These are phyloP conservation scores for Ballota nigra DNA, from an alignment of 257 asterid species.

Conservation along the genomic window DNA sequence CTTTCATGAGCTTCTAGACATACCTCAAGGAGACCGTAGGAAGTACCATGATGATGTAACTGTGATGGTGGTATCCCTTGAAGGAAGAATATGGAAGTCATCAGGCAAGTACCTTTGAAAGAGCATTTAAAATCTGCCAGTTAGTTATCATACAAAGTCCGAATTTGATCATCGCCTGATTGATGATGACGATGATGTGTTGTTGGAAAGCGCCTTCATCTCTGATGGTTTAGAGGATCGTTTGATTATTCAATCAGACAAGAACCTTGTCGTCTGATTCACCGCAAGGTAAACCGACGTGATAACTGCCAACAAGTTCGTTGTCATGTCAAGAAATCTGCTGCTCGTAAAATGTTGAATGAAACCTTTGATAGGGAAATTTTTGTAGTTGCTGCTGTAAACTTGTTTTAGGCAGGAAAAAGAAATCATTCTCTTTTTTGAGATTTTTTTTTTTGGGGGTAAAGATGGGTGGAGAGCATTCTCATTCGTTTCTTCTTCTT, in stretches of 20 bases:
- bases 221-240: constrained; percentile 17
- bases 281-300: constrained; percentile 17
- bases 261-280: not conserved
- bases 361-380: constrained; percentile 34
- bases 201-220: not conserved
- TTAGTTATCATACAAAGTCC: not conserved
- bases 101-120: constrained; percentile 83
- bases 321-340: constrained; percentile 17
- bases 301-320: constrained; percentile 16
- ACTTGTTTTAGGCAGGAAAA: constrained; percentile 46
- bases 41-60: constrained; percentile 97
- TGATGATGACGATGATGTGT: not conserved
- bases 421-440: constrained; percentile 17
- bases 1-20: constrained; percentile 90
- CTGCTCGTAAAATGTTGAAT: constrained; percentile 26
- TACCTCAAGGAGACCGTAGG: constrained; percentile 95
- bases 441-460: constrained; percentile 16
- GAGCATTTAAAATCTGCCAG: not conserved
- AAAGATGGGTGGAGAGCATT: constrained; percentile 40
- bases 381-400: constrained; percentile 68
- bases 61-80: constrained; percentile 97
- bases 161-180: constrained; percentile 11
- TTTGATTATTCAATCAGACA: not conserved
- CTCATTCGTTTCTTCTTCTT: constrained; percentile 51
- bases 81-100: constrained; percentile 96